Evolutionary conservation across 257 asterid species (phyloP).

Genomic region (Fraxinus americana): DNA sequence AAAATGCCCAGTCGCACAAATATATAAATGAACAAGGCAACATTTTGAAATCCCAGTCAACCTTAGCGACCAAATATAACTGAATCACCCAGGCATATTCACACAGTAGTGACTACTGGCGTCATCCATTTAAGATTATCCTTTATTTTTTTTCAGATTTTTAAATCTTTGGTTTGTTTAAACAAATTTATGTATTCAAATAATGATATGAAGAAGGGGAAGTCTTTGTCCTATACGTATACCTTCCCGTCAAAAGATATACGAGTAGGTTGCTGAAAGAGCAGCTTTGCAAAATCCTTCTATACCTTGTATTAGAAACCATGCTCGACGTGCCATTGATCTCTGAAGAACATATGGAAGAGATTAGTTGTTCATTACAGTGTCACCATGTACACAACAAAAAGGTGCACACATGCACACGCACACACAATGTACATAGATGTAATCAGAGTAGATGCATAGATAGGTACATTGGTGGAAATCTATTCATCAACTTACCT

Average conservation of each 20-base stretch:
- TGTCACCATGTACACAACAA: neutral
- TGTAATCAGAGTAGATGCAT: no score
- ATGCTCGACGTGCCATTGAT: conserved; percentile 74
- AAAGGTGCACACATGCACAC: neutral
- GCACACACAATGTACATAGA: no score
- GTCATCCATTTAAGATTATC: neutral
- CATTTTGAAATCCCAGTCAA: conserved; percentile 13
- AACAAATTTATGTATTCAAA: neutral
- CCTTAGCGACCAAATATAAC: neutral
- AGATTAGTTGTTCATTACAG: conserved; percentile 9
- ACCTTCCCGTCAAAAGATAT: conserved; percentile 94
- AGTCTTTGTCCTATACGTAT: conserved; percentile 3
- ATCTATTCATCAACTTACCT: no score
- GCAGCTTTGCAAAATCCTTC: conserved; percentile 94
- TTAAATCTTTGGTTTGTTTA: neutral
- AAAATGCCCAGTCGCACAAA: neutral
- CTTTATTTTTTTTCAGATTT: conserved; percentile 1
- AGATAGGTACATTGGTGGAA: no score
- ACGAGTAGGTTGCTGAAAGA: conserved; percentile 87
- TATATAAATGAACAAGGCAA: neutral
- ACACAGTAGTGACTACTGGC: neutral
- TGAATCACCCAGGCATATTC: conserved; percentile 6
- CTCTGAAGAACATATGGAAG: conserved; percentile 45
- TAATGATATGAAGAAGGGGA: neutral
- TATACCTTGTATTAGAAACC: conserved; percentile 76